A percentile compares a stretch with the other conserved stretches of the same genome.
These are phyloP conservation scores for Cryptococcus sp. DNA, from an alignment of 1,284 basidiomycete species.

Conservation along the genomic window DNA sequence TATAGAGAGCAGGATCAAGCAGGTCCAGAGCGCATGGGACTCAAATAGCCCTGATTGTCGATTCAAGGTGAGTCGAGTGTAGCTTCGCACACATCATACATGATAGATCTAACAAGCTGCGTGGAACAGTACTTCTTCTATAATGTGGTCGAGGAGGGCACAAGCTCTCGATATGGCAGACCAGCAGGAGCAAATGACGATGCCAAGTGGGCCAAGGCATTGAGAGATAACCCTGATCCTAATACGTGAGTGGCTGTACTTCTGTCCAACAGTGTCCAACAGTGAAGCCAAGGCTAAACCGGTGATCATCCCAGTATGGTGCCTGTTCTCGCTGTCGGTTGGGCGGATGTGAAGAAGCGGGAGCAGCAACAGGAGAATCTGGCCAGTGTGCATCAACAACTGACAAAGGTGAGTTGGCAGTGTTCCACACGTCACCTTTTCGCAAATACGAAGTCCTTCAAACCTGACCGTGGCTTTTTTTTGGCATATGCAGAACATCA, in stretches of 20 bases:
- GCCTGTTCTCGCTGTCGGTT: slow-evolving; percentile 77
- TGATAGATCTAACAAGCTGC: slow-evolving; percentile 6
- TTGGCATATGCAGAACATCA: slow-evolving; percentile 62
- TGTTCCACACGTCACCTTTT: not conserved
- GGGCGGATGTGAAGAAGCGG: slow-evolving; percentile 76
- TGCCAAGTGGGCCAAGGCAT: slow-evolving; percentile 74
- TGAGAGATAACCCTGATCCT: slow-evolving; percentile 79
- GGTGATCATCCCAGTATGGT: slow-evolving; percentile 63
- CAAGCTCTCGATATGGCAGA: slow-evolving; percentile 69
- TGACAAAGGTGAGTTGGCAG: slow-evolving; percentile 60
- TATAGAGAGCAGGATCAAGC: slow-evolving; percentile 64
- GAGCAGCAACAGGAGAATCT: slow-evolving; percentile 75
- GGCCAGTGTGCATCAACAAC: slow-evolving; percentile 69
- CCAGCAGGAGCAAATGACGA: slow-evolving; percentile 75
- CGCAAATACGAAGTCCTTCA: not conserved
- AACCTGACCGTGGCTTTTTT: slow-evolving; percentile 5
- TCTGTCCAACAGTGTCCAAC: not conserved
- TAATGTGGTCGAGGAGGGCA: slow-evolving; percentile 75
- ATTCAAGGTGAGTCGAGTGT: slow-evolving; percentile 66
- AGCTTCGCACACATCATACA: not conserved
- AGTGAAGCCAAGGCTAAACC: not conserved
- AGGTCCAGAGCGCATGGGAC: slow-evolving; percentile 71
- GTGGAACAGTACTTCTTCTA: slow-evolving; percentile 76
- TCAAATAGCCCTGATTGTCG: slow-evolving; percentile 68
- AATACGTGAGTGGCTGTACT: slow-evolving; percentile 60